A percentile compares a stretch with the other conserved stretches of the same genome.
Conservation (phyloP, 2,329 filamentous ascomycete species). For the Samsoniella hepiali region DNA sequence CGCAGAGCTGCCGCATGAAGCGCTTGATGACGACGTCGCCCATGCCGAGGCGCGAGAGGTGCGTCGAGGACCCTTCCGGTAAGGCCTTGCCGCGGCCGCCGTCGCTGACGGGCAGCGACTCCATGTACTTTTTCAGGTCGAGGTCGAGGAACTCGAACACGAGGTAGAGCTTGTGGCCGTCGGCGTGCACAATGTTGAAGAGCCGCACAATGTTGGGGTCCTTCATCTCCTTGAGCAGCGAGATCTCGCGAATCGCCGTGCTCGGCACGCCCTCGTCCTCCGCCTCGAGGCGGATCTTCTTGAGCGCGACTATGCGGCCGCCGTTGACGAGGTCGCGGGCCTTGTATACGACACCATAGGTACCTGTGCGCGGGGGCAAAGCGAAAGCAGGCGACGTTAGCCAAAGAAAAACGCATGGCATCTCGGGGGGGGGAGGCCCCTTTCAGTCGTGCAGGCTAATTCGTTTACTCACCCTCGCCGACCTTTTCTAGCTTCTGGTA, state of each 20-base stretch:
- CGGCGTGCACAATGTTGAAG: slow-evolving; percentile 89
- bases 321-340: slow-evolving; percentile 78
- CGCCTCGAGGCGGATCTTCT: slow-evolving; percentile 93
- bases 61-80: slow-evolving; percentile 68
- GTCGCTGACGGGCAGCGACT: slow-evolving; percentile 77
- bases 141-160: slow-evolving; percentile 90
- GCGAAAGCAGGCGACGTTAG: neutral
- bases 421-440: neutral
- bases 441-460: too few species aligned
- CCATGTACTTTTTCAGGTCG: slow-evolving; percentile 96
- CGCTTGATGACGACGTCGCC: slow-evolving; percentile 82
- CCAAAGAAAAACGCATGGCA: too few species aligned
- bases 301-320: slow-evolving; percentile 84
- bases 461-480: slow-evolving; percentile 69
- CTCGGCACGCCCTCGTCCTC: slow-evolving; percentile 93
- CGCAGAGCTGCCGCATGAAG: slow-evolving; percentile 85
- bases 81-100: slow-evolving; percentile 82
- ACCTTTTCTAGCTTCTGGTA: slow-evolving; percentile 97
- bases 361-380: slow-evolving; percentile 53
- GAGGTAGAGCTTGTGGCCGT: slow-evolving; percentile 91
- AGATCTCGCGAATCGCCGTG: slow-evolving; percentile 92
- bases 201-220: slow-evolving; percentile 86
- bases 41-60: slow-evolving; percentile 65
- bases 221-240: slow-evolving; percentile 89
- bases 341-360: slow-evolving; percentile 95